Evolutionary conservation across 1,284 basidiomycete species (phyloP).

Genomic region (Retiboletus flavoniger): DNA sequence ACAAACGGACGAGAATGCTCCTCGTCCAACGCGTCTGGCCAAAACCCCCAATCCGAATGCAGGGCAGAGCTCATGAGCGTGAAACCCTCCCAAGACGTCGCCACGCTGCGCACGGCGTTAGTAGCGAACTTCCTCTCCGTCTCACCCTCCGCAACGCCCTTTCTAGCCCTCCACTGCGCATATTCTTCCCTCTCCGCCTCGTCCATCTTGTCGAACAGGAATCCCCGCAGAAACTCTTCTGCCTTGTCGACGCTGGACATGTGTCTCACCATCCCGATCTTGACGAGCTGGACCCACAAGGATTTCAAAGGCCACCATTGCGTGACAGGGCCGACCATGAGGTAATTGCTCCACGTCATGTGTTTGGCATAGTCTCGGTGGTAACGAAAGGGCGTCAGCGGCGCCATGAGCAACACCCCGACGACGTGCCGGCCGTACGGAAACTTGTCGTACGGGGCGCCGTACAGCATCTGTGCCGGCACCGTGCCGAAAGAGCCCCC

Average conservation of each 20-base stretch:
- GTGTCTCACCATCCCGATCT: constrained; percentile 35
- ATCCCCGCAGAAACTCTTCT: constrained; percentile 38
- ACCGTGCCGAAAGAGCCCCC: constrained; percentile 56
- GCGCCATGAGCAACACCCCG: constrained; percentile 47
- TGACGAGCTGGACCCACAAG: constrained; percentile 36
- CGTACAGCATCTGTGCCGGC: constrained; percentile 57
- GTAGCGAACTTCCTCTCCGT: constrained; percentile 42
- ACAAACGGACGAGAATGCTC: constrained; percentile 45
- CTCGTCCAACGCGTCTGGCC: constrained; percentile 42
- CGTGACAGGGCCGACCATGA: constrained; percentile 46
- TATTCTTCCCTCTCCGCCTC: constrained; percentile 42
- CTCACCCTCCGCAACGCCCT: constrained; percentile 42
- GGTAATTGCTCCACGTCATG: constrained; percentile 47
- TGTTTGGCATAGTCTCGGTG: constrained; percentile 44
- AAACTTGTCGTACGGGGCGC: constrained; percentile 49
- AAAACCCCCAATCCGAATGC: constrained; percentile 56
- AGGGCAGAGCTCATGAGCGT: constrained; percentile 43
- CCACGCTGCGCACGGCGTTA: constrained; percentile 47
- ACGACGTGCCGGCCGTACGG: constrained; percentile 47
- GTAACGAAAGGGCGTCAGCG: constrained; percentile 47
- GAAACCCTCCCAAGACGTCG: constrained; percentile 53
- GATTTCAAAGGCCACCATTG: constrained; percentile 41
- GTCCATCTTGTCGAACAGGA: constrained; percentile 43
- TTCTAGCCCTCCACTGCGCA: constrained; percentile 42
- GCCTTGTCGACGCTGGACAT: constrained; percentile 43